Percentiles rank a stretch among this genome's conserved stretches.
Conservation (phyloP, 306 rosid species). For the Vachellia collinsii region DNA sequence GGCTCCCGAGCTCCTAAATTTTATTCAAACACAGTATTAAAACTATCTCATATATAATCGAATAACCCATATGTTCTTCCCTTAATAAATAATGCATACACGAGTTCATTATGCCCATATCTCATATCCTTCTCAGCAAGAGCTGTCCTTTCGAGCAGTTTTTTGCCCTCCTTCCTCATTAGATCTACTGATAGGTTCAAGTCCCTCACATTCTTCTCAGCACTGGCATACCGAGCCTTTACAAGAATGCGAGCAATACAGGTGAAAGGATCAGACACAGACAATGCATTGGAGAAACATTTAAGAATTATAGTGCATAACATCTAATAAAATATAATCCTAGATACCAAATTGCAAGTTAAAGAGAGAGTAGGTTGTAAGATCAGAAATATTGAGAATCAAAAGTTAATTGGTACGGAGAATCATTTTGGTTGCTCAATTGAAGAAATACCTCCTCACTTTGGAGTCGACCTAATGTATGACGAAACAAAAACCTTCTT, state of each 20-base stretch:
- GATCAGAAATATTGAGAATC: slow-evolving; percentile 23
- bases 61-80: slow-evolving; percentile 9
- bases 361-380: slow-evolving; percentile 25
- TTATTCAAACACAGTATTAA: slow-evolving; percentile 26
- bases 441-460: slow-evolving; percentile 74
- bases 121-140: slow-evolving; percentile 90
- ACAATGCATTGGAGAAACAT: slow-evolving; percentile 21
- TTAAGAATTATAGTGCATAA: slow-evolving; percentile 6
- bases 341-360: slow-evolving; percentile 25
- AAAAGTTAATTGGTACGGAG: slow-evolving; percentile 7
- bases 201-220: slow-evolving; percentile 79
- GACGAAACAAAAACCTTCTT: slow-evolving; percentile 84
- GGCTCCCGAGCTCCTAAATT: slow-evolving; percentile 69
- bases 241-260: slow-evolving; percentile 32
- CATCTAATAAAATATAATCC: slow-evolving; percentile 6
- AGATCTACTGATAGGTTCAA: slow-evolving; percentile 73
- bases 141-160: slow-evolving; percentile 79
- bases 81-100: slow-evolving; percentile 51
- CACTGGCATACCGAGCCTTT: slow-evolving; percentile 75
- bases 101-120: slow-evolving; percentile 68
- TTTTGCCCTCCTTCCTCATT: slow-evolving; percentile 80
- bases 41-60: slow-evolving; percentile 23
- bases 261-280: slow-evolving; percentile 27
- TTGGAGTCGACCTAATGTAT: slow-evolving; percentile 81
- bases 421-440: slow-evolving; percentile 30